These are phyloP conservation scores for Colletotrichum karsti DNA, from an alignment of 2,329 filamentous ascomycete species.

Conservation along the genomic window DNA sequence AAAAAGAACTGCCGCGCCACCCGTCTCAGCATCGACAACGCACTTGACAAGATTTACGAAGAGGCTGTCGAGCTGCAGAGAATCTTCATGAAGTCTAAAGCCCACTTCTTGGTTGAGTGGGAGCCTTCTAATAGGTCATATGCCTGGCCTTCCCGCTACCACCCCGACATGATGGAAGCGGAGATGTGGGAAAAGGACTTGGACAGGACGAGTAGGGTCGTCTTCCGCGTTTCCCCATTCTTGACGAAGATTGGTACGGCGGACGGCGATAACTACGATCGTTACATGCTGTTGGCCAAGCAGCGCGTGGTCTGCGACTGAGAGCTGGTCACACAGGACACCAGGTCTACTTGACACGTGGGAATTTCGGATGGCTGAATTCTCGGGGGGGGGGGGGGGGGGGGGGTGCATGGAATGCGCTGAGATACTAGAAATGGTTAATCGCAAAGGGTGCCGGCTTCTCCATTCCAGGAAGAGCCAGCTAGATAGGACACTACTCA, in stretches of 20 bases:
- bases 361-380: no score
- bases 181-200: background rate
- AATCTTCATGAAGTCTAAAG: background rate
- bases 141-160: background rate
- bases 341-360: no score
- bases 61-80: background rate
- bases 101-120: background rate
- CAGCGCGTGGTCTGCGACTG: background rate
- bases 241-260: slow-evolving; percentile 21
- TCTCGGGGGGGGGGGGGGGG: no score
- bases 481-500: no score
- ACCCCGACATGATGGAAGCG: background rate
- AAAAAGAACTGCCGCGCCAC: no score
- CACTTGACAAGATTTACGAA: background rate
- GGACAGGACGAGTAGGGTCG: background rate
- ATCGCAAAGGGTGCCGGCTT: no score
- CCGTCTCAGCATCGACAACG: no score
- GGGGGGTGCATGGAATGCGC: no score
- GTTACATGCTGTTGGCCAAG: background rate
- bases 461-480: no score
- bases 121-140: rapidly evolving
- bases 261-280: slow-evolving; percentile 20
- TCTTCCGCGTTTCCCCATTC: background rate
- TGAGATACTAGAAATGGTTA: no score
- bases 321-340: no score